Evolutionary conservation across 2,329 filamentous ascomycete species (phyloP), one percentile per base, ranked within the genome.

Genomic region (Cladophialophora bantiana): DNA sequence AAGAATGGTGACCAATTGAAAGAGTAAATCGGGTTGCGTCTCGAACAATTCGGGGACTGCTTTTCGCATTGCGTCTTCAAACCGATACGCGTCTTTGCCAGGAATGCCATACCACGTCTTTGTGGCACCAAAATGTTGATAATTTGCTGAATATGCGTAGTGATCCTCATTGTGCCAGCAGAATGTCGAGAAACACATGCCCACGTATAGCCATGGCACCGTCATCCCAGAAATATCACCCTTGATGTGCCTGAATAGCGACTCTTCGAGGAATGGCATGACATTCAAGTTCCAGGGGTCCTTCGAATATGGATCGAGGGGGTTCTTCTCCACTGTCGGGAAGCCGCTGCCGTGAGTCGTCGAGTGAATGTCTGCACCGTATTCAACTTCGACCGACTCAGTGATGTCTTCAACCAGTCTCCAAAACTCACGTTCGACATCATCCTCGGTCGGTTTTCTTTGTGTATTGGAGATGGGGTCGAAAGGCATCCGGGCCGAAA

Each of bases 81-180:
- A 99, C 72, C 95, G 96, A 74, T 95, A 91, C 0, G 94, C 92
- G 77, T 98, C 95, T 52, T 92, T 91, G 13, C 91, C 94, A 0
- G 95, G 95, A 71, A 99, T 97, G 3, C 95, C 95, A 74, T 99
- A 99, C 95, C 95, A 99, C 0, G 95, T 99, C 81, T 99, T 99
- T 1, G 95, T 99, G 1, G 94, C 93, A 9, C 95, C 95, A 74
- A 99, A 96, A 74, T 99, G 95, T 77, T 99, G 95, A 74, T 98
- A 99, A 73, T 99, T 99, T 60, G 95, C 91, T 0, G 95, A 99
- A 77, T 98, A 99, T 1, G 95, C 90, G 76, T 97, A 97, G 76
- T 99, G 95, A 75, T 99, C 95, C 75, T 99, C 95, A 70, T 97
- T 97, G 77, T 99, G 95, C 95, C 95, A 99, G 79, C 95, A 99